Base-by-base conservation (phyloP, 345 rosid species). In the Combretum micranthum region DNA sequence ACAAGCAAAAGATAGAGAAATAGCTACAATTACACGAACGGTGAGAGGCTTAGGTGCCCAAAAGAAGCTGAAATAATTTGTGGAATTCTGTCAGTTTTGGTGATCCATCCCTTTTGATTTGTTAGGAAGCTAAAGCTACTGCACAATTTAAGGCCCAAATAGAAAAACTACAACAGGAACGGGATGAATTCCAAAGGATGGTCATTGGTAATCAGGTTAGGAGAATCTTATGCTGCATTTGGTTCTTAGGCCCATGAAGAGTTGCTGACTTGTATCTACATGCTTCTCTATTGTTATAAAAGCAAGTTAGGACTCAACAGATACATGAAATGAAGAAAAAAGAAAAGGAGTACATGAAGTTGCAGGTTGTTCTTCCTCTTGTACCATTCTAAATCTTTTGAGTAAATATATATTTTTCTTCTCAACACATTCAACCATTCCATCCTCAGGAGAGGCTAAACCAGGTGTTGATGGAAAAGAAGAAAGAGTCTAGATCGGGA, bases 281-380 rank as follows among this genome's bases (percentile, higher is more conserved):
- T 68, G 56, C 64, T 69, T 16, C 26, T 32, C 64, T 76, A 63
- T 44, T 55, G 42, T 63, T 69, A 54, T 57, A 59, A 72, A 66
- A 93, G 97, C 99, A 93, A 93, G 97, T 87, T 64, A 93, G 81
- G 76, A 89, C 95, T 62, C 99, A 93, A 68, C 99, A 93, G 59
- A 70, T 87, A 72, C 99, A 93, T 67, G 99, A 93, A 74, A 82
- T 81, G 83, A 93, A 93, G 95, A 89, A 89, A 68, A 93, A 80
- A 57, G 97, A 93, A 69, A 93, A 93, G 72, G 99, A 93, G 71
- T 93, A 89, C 69, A 79, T 93, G 61, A 93, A 93, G 79, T 70
- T 93, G 76, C 97, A 84, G 97, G 98, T 88, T 57, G 39, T 44
- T 26, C 52, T 42, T 37, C 59, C 16, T 42, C 21, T 44, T 14